Percentiles rank a stretch among this genome's conserved stretches.
These are phyloP conservation scores for Euptelea pleiosperma DNA, from an alignment of 164 flowering plant genomes.

Conservation along the genomic window DNA sequence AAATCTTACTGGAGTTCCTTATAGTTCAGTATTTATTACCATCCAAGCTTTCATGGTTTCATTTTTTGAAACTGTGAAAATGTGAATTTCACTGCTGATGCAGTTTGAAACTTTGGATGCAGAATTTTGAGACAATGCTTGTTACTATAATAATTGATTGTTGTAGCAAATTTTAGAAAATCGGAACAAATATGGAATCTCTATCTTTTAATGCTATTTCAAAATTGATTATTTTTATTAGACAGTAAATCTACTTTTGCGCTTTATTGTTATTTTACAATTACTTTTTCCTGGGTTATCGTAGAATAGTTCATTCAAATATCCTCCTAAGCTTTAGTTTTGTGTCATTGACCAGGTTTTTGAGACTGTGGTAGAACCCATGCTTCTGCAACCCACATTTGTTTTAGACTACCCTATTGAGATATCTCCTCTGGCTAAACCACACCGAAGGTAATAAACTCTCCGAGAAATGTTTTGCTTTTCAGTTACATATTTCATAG, in stretches of 20 bases:
- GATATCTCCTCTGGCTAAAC: conserved; percentile 96
- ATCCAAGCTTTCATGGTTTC: too few relatives aligned
- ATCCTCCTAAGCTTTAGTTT: neutral
- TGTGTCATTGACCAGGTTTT: conserved; percentile 59
- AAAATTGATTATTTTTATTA: neutral
- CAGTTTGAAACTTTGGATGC: too few relatives aligned
- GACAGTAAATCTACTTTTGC: neutral
- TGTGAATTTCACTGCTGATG: too few relatives aligned
- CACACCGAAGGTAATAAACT: conserved; percentile 68
- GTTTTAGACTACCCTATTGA: conserved; percentile 95
- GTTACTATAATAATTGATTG: too few relatives aligned
- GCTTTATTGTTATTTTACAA: neutral
- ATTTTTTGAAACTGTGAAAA: too few relatives aligned
- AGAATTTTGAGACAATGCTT: too few relatives aligned
- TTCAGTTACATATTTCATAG: too few relatives aligned
- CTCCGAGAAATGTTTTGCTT: neutral
- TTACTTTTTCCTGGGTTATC: neutral
- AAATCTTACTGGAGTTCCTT: too few relatives aligned
- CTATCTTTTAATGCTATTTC: too few relatives aligned
- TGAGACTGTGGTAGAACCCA: conserved; percentile 80
- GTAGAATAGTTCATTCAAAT: neutral
- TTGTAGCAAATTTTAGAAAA: too few relatives aligned
- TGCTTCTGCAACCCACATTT: conserved; percentile 88
- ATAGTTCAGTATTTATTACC: too few relatives aligned
- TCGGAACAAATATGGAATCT: too few relatives aligned